Evolutionary conservation across 371 early-diverging fungal species (phyloP).

Genomic region (Haplosporangium sp.): DNA sequence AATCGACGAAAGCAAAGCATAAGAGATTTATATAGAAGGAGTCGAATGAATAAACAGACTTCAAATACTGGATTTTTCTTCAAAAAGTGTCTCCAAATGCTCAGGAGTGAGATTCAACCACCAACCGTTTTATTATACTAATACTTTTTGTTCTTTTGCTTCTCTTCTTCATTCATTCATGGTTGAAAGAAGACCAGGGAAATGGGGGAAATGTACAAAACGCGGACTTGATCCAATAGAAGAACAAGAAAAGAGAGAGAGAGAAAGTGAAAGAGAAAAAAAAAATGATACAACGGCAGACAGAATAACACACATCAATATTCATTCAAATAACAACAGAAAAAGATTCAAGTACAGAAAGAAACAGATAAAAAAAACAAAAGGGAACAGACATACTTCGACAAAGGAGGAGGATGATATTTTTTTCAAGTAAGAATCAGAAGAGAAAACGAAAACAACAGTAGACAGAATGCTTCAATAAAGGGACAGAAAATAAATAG

Average conservation of each 20-base stretch:
- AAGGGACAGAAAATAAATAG: background rate
- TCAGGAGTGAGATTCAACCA: no score
- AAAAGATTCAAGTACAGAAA: slow-evolving; percentile 5
- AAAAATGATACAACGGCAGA: background rate
- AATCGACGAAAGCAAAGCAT: background rate
- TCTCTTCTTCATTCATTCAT: background rate
- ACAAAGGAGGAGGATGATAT: no score
- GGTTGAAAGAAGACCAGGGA: background rate
- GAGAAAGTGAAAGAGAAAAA: background rate
- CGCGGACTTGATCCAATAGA: background rate
- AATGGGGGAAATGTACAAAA: slow-evolving; percentile 3
- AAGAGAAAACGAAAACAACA: background rate
- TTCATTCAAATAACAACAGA: background rate
- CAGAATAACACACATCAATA: slow-evolving; percentile 1
- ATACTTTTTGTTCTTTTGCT: background rate
- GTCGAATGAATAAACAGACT: background rate
- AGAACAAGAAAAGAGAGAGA: background rate
- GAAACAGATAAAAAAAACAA: background rate
- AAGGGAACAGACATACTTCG: background rate
- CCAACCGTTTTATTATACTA: no score
- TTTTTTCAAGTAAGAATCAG: background rate
- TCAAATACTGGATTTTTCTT: background rate
- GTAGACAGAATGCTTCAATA: background rate
- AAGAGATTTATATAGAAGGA: background rate
- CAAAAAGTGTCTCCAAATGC: no score